Evolutionary conservation across 306 rosid genomes (phyloP), one percentile per base, ranked within the genome.

Genomic region (Fagus sylvatica): DNA sequence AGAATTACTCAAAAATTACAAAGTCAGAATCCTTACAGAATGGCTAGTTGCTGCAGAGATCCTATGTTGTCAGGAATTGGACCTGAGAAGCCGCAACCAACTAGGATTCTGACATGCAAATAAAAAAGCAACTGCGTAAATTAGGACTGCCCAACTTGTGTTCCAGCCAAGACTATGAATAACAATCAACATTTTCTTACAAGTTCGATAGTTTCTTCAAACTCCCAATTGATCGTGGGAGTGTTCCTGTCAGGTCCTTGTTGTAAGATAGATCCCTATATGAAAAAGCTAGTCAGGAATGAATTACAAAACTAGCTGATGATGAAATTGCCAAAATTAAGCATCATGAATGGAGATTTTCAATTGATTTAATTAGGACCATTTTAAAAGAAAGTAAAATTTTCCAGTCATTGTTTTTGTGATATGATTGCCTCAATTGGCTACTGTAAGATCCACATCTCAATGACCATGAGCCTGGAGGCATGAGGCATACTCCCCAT

Each of bases 31-130:
- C 36, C 85, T 81, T 80, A 91, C 93, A 81, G 55, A 62, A 76
- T 85, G 22, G 48, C 42, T 6, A 91, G 91, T 81, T 79, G 77
- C 71, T 59, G 59, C 53, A 91, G 84, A 59, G 75, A 55, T 76
- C 96, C 96, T 70, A 90, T 71, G 51, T 69, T 71, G 33, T 79
- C 89, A 2, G 93, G 96, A 84, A 90, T 89, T 40, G 46, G 75
- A 33, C 96, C 96, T 33, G 3, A 73, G 83, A 91, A 91, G 69
- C 82, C 48, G 68, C 96, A 91, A n/a, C 85, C 89, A 62, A 87
- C 85, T 42, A 91, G 83, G 73, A 85, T 84, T 84, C 93, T 91
- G 81, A 56, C 57, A 74, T 6, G 69, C 34, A 85, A 59, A 80
- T 36, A 74, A 75, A 16, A 68, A 62, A 51, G 28, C 13, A 74